Percentiles rank a stretch among this genome's conserved stretches.
Conservation (phyloP, 1,284 basidiomycete species). For the Moesziomyces antarcticus region DNA sequence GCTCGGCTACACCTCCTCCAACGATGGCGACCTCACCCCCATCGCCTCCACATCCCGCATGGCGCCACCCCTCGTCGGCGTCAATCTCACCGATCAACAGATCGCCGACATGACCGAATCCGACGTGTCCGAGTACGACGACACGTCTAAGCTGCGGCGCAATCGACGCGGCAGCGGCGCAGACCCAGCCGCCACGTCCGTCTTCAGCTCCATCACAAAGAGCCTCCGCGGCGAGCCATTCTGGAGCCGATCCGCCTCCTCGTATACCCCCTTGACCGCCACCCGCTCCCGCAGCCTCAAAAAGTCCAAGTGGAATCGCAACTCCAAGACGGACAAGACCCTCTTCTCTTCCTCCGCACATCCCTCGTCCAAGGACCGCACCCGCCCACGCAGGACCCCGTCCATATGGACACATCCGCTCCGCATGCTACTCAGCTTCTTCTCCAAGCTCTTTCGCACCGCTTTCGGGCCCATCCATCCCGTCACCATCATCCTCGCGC, state of each 20-base stretch:
- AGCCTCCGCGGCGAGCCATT: conserved; percentile 31
- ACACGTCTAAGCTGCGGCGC: conserved; percentile 34
- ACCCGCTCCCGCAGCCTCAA: conserved; percentile 36
- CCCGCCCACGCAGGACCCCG: conserved; percentile 16
- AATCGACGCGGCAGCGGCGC: conserved; percentile 21
- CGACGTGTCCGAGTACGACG: conserved; percentile 51
- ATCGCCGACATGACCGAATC: conserved; percentile 53
- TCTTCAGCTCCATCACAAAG: conserved; percentile 43
- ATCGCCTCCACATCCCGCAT: conserved; percentile 43
- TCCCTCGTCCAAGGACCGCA: conserved; percentile 20
- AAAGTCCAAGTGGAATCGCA: conserved; percentile 45
- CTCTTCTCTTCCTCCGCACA: conserved; percentile 28
- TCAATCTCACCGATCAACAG: conserved; percentile 40
- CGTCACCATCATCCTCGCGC: conserved; percentile 49
- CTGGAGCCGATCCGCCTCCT: conserved; percentile 34
- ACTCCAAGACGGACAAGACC: conserved; percentile 33
- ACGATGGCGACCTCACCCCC: conserved; percentile 48
- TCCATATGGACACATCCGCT: conserved; percentile 38
- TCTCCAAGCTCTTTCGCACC: conserved; percentile 46
- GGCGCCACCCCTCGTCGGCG: conserved; percentile 39
- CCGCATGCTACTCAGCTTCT: conserved; percentile 30
- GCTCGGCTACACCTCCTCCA: conserved; percentile 49
- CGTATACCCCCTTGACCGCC: conserved; percentile 17
- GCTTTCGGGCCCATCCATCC: conserved; percentile 55
- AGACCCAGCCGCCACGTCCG: conserved; percentile 12